Evolutionary conservation across 1,139 yeast genomes (phyloP), one percentile per base, ranked within the genome.

Genomic region (Lodderomyces beijingensis): DNA sequence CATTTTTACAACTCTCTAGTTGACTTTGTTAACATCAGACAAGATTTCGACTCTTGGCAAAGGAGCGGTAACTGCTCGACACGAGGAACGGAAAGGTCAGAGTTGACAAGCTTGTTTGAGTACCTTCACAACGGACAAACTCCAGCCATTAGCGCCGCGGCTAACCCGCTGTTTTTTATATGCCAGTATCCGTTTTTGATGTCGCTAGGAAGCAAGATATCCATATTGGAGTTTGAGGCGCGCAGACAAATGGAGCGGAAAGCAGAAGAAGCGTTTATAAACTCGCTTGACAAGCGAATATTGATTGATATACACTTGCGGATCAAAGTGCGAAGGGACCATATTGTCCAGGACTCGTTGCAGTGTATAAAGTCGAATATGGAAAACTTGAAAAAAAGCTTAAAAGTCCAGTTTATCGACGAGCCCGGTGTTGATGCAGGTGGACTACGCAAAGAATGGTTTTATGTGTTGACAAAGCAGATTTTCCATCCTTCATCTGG

Each of bases 361-460:
- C 61, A 68, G n/a, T 68, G 77, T 36, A 77, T 89, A 24, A 74
- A 75, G 35, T 50, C 57, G 8, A 75, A 79, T 46, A 75, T 72
- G 28, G 56, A 58, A 9, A 87, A 85, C 46, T 63, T 89, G 40
- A 79, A 82, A 49, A 89, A 88, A 51, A 74, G 87, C 3, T 57
- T 89, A 18, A 69, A 77, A 42, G 82, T 91, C 9, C 89, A 84
- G 46, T 91, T 91, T 53, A 56, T 81, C 3, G 79, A 79, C 35
- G 97, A 91, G 49, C 93, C 91, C 0, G 97, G 97, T 0, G 71
- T 89, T 15, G 98, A 91, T 61, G 96, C 88, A 0, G 98, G 97
- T 1, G 98, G 98, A 0, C 65, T 89, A 39, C 76, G 80, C 44
- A 89, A 88, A 51, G 97, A 91, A 50, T 91, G 97, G 97, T 89